Evolutionary conservation across 148 eudicot species (phyloP).

Genomic region (Chenopodium suecicum): DNA sequence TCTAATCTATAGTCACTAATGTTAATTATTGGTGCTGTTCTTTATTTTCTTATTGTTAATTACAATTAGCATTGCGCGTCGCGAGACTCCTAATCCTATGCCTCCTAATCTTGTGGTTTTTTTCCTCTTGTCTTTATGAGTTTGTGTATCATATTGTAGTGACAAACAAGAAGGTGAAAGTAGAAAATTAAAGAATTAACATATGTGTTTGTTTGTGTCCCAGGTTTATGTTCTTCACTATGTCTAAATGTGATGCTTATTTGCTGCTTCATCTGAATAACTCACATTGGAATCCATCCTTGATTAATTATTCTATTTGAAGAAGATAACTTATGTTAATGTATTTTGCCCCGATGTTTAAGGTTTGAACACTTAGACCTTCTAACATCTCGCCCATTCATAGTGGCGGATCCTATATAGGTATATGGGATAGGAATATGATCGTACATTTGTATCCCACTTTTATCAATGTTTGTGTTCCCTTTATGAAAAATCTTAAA

Average conservation of each 20-base stretch:
- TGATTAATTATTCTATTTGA: neutral
- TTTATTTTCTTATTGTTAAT: constrained; percentile 27
- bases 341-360: neutral
- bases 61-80: constrained; percentile 6
- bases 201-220: constrained; percentile 7
- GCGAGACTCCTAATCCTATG: constrained; percentile 11
- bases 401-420: neutral
- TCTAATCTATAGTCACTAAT: constrained; percentile 26
- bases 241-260: neutral
- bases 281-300: neutral
- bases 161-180: neutral
- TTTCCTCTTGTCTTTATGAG: constrained; percentile 6
- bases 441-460: no score
- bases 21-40: constrained; percentile 31
- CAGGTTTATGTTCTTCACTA: neutral
- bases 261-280: neutral
- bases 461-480: no score
- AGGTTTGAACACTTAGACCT: neutral
- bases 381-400: neutral
- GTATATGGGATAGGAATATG: no score
- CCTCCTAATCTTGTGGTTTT: constrained; percentile 15
- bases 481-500: no score
- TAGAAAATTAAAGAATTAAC: neutral
- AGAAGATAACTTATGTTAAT: neutral
- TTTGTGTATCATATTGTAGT: neutral